Conservation (phyloP, 768 basidiomycete genomes). For the Goffeauzyma gilvescens region DNA sequence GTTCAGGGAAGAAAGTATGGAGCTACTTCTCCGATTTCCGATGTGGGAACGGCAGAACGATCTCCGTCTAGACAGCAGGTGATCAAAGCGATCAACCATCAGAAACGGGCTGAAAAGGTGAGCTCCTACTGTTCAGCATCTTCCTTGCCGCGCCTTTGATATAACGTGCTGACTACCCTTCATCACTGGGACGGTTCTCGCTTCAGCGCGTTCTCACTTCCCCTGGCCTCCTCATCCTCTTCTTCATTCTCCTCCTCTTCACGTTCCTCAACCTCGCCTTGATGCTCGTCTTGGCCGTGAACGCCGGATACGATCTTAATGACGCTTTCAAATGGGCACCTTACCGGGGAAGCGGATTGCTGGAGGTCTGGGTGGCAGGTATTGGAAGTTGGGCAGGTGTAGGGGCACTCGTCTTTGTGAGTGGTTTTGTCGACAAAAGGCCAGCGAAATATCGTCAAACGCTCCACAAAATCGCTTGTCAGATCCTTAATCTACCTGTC, state of each 20-base stretch:
- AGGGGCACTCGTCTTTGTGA: constrained; percentile 24
- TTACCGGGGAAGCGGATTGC: constrained; percentile 24
- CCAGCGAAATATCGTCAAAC: background rate
- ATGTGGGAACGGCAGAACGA: too few species aligned
- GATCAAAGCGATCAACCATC: too few species aligned
- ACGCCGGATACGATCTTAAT: constrained; percentile 21
- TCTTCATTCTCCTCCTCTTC: constrained; percentile 19
- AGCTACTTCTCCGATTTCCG: too few species aligned
- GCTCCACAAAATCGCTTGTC: background rate
- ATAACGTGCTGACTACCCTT: too few species aligned
- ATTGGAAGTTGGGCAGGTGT: constrained; percentile 28
- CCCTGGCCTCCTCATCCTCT: constrained; percentile 18
- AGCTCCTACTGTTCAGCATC: too few species aligned
- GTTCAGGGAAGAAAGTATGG: too few species aligned
- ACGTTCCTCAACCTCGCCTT: constrained; percentile 19
- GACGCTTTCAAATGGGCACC: constrained; percentile 14
- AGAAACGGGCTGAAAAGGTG: too few species aligned
- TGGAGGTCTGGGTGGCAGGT: constrained; percentile 26
- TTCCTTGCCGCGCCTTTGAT: too few species aligned
- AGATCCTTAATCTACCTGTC: background rate
- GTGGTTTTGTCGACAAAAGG: background rate
- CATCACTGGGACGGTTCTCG: too few species aligned
- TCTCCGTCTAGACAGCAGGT: too few species aligned
- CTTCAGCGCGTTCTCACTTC: constrained; percentile 29
- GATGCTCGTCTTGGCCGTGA: constrained; percentile 21